Conservation (phyloP, 192 early-diverging fungal genomes). For the Coemansia pectinata region DNA sequence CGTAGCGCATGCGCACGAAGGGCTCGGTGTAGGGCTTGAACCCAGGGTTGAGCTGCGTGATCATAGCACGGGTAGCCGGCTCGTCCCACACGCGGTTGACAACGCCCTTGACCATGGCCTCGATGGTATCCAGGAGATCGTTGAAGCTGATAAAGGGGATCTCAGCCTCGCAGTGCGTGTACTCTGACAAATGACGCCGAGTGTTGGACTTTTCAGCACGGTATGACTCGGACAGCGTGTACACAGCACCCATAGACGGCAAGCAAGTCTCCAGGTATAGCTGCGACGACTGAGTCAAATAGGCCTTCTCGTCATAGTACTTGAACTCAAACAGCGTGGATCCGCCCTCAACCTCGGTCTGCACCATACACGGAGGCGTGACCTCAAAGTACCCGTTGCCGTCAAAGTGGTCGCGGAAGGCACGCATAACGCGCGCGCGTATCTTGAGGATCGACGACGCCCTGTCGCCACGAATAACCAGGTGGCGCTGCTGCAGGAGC, state of each 20-base stretch:
- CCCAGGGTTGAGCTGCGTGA: slow-evolving; percentile 89
- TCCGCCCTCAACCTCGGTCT: slow-evolving; percentile 99
- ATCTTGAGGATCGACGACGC: slow-evolving; percentile 84
- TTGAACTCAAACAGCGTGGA: slow-evolving; percentile 91
- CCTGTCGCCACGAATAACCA: slow-evolving; percentile 93
- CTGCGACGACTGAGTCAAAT: slow-evolving; percentile 98
- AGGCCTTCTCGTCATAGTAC: slow-evolving; percentile 97
- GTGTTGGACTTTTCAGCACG: slow-evolving; percentile 98
- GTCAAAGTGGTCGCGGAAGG: slow-evolving; percentile 97
- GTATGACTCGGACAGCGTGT: slow-evolving; percentile 95
- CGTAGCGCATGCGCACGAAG: slow-evolving; percentile 95
- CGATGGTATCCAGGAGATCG: slow-evolving; percentile 81
- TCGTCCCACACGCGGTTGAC: slow-evolving; percentile 79
- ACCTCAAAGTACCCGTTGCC: slow-evolving; percentile 78
- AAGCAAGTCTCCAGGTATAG: slow-evolving; percentile 97
- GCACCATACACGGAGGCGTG: slow-evolving; percentile 98
- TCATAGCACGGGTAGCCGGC: slow-evolving; percentile 69
- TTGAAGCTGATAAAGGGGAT: slow-evolving; percentile 93
- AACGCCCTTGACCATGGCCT: slow-evolving; percentile 84
- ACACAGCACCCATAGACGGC: slow-evolving; percentile 94
- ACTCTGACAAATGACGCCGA: slow-evolving; percentile 93
- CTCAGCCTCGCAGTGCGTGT: slow-evolving; percentile 97
- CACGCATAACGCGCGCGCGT: slow-evolving; percentile 80
- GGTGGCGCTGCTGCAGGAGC: slow-evolving; percentile 90
- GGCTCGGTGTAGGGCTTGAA: slow-evolving; percentile 77